These are phyloP conservation scores for Bryoerythrophyllum caledonicum DNA, from an alignment of 225 moss, liverwort and hornwort species.

Conservation along the genomic window DNA sequence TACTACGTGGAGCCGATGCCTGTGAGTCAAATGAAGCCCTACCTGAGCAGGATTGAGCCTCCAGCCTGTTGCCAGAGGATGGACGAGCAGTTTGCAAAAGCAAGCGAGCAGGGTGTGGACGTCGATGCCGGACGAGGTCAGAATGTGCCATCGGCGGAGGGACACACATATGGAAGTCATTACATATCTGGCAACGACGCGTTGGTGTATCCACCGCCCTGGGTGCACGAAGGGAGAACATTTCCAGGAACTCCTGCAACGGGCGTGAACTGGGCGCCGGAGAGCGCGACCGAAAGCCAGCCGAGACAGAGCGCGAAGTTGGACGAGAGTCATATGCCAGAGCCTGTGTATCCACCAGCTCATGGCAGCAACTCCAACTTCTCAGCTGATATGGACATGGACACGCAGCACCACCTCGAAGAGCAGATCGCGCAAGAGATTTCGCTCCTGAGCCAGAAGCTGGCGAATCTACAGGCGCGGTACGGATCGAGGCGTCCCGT, in stretches of 20 bases:
- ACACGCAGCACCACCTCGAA: conserved; percentile 69
- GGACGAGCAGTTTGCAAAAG: conserved; percentile 18
- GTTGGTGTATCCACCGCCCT: conserved; percentile 39
- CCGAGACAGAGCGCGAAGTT: neutral
- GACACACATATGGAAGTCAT: conserved; percentile 22
- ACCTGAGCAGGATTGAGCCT: conserved; percentile 25
- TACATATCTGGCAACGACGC: conserved; percentile 25
- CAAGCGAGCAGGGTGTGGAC: conserved; percentile 23
- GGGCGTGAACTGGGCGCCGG: conserved; percentile 26
- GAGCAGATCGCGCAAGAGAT: conserved; percentile 85
- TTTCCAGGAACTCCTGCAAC: conserved; percentile 31
- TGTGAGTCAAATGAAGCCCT: conserved; percentile 30
- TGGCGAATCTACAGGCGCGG: conserved; percentile 65
- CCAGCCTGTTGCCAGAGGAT: conserved; percentile 26
- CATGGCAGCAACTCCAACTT: conserved; percentile 31
- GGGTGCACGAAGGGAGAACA: conserved; percentile 37
- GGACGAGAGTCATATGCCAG: conserved; percentile 31
- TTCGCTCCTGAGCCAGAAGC: conserved; percentile 65
- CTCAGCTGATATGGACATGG: conserved; percentile 64
- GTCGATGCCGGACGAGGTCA: conserved; percentile 14
- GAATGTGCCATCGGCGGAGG: conserved; percentile 20
- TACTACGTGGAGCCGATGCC: conserved; percentile 43
- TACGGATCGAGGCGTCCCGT: conserved; percentile 54
- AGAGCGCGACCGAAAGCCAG: conserved; percentile 11
- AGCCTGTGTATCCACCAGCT: conserved; percentile 35